Evolutionary conservation across 2,329 filamentous ascomycete genomes (phyloP).

Genomic region (Phoma sp.): DNA sequence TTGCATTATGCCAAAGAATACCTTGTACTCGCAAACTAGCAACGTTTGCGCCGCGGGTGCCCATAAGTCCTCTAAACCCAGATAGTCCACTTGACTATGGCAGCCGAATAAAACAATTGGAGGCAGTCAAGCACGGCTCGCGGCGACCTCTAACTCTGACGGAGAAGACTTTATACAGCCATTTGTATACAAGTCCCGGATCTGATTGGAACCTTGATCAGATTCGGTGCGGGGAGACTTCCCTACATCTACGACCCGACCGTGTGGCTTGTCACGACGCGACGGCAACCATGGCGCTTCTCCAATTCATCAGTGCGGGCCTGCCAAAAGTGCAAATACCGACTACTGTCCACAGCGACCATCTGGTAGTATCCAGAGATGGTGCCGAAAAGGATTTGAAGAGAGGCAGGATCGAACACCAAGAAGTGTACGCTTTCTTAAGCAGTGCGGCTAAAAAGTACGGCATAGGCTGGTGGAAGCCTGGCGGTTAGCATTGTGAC

Average conservation of each 20-base stretch:
- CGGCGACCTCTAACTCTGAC: conserved; percentile 20
- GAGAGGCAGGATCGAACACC: conserved; percentile 37
- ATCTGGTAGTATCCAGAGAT: conserved; percentile 47
- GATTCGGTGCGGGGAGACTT: conserved; percentile 49
- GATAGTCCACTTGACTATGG: conserved; percentile 18
- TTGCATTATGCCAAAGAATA: not conserved
- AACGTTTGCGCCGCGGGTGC: conserved; percentile 13
- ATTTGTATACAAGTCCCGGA: conserved; percentile 38
- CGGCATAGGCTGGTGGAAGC: conserved; percentile 43
- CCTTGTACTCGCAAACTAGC: not conserved
- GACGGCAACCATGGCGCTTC: conserved; percentile 52
- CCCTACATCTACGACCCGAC: conserved; percentile 48
- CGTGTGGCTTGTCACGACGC: conserved; percentile 54
- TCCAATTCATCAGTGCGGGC: conserved; percentile 53
- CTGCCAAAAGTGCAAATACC: conserved; percentile 48
- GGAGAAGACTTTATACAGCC: conserved; percentile 51
- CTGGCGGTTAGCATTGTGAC: conserved; percentile 1
- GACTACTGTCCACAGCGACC: conserved; percentile 52
- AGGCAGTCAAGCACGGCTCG: conserved; percentile 15
- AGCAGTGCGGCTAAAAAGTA: conserved; percentile 50
- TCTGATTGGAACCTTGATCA: conserved; percentile 22
- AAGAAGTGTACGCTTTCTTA: conserved; percentile 51
- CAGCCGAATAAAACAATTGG: conserved; percentile 16
- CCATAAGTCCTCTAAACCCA: conserved; percentile 21
- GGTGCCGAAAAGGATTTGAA: conserved; percentile 40